A percentile compares a stretch with the other conserved stretches of the same genome.
Conservation (phyloP, 108 stramenopile species). For the Cyclotella sp. region DNA sequence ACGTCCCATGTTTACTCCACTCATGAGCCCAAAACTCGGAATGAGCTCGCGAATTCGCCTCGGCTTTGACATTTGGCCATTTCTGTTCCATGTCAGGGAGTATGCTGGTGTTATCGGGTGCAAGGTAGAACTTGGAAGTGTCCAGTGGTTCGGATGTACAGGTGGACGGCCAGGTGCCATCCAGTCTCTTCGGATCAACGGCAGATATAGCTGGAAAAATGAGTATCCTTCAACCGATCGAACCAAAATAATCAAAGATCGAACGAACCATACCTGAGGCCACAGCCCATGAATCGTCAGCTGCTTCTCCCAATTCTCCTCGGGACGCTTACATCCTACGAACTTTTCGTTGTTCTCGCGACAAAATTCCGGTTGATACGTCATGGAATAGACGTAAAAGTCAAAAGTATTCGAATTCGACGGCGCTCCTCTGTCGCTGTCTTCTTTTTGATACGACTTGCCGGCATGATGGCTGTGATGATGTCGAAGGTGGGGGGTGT, state of each 20-base stretch:
- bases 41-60: conserved; percentile 11
- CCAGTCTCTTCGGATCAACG: conserved; percentile 25
- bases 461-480: neutral
- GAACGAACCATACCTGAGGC: conserved; percentile 36
- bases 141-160: conserved; percentile 53
- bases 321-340: conserved; percentile 45
- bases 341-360: conserved; percentile 24
- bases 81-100: conserved; percentile 22
- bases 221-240: neutral
- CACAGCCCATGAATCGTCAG: conserved; percentile 63
- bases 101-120: conserved; percentile 9
- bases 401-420: conserved; percentile 12
- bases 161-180: conserved; percentile 51
- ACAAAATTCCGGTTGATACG: conserved; percentile 62
- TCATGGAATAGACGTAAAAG: conserved; percentile 55
- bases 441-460: neutral
- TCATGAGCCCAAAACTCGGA: conserved; percentile 68
- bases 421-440: neutral
- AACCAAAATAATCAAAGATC: neutral
- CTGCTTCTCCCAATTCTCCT: conserved; percentile 40
- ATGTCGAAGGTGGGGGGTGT: neutral
- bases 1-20: conserved; percentile 81
- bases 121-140: conserved; percentile 2
- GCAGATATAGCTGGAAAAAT: neutral
- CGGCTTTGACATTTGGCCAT: conserved; percentile 59